Percentiles rank a stretch among this genome's conserved stretches.
Evolutionary conservation across 257 asterid species (phyloP).

Genomic region (Ehretia macrophylla): DNA sequence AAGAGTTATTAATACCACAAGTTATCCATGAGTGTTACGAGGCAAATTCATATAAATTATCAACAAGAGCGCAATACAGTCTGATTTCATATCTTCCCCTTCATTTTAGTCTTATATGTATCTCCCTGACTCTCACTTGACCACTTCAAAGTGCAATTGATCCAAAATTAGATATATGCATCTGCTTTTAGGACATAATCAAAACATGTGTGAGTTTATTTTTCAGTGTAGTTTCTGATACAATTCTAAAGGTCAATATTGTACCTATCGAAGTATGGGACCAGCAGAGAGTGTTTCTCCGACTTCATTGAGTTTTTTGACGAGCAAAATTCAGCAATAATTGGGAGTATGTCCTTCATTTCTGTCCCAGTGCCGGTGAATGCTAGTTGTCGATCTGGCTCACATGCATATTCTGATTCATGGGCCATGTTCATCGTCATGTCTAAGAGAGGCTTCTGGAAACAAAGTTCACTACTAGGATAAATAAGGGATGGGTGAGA

Average conservation of each 20-base stretch:
- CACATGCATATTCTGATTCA: constrained; percentile 21
- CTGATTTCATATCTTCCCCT: too few species aligned
- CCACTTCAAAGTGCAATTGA: neutral
- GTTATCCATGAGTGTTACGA: neutral
- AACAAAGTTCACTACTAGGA: constrained; percentile 45
- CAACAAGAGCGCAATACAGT: too few species aligned
- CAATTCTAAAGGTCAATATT: neutral
- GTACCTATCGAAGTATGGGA: constrained; percentile 94
- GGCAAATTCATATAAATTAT: neutral
- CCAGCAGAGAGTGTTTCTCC: constrained; percentile 62
- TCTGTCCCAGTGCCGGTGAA: constrained; percentile 26
- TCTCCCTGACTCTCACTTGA: neutral
- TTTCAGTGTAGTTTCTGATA: neutral
- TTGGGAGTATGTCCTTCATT: constrained; percentile 46
- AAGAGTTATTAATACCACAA: neutral
- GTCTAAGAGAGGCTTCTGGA: constrained; percentile 37
- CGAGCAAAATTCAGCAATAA: constrained; percentile 38
- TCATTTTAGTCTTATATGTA: too few species aligned
- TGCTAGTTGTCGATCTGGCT: constrained; percentile 26
- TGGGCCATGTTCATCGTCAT: constrained; percentile 27
- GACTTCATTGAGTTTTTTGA: constrained; percentile 40
- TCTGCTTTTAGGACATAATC: neutral
- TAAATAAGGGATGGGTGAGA: constrained; percentile 42
- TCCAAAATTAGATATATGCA: neutral
- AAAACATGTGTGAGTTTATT: neutral